Evolutionary conservation across 116 monocot genomes (phyloP).

Genomic region (Papilionanthe hybrid): DNA sequence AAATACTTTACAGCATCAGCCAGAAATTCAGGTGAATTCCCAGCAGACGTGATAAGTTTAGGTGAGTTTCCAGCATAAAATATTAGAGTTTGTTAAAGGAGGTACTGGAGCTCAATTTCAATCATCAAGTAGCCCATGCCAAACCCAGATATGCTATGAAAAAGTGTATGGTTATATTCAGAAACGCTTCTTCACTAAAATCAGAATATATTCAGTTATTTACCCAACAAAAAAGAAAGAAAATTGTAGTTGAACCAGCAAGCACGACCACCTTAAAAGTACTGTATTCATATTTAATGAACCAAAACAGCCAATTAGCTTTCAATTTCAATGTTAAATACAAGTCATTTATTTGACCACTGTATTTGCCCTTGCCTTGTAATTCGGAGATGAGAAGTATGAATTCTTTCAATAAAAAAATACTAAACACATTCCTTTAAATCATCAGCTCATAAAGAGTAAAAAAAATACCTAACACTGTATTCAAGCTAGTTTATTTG

Average conservation of each 20-base stretch:
- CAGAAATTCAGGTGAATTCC: not conserved
- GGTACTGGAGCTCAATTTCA: not conserved
- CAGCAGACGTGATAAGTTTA: not conserved
- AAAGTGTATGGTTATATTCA: not conserved
- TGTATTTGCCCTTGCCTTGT: no score
- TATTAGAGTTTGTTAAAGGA: not conserved
- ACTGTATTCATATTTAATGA: not conserved
- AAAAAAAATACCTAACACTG: no score
- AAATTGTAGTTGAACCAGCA: not conserved
- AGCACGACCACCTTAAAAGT: not conserved
- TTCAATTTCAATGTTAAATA: not conserved
- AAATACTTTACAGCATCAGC: not conserved
- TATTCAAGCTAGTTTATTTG: no score
- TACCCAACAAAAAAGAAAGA: not conserved
- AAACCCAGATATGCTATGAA: not conserved
- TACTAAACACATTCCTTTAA: no score
- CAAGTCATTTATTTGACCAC: not conserved
- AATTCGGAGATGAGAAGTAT: no score
- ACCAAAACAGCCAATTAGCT: not conserved
- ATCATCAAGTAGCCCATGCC: not conserved
- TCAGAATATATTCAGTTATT: not conserved
- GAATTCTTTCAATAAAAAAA: no score
- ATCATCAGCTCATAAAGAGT: no score
- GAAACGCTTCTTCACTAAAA: not conserved
- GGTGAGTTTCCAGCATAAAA: not conserved